phyloP scores from a whole-genome alignment of 441 rosid species.

The Adansonia grandidieri region DNA sequence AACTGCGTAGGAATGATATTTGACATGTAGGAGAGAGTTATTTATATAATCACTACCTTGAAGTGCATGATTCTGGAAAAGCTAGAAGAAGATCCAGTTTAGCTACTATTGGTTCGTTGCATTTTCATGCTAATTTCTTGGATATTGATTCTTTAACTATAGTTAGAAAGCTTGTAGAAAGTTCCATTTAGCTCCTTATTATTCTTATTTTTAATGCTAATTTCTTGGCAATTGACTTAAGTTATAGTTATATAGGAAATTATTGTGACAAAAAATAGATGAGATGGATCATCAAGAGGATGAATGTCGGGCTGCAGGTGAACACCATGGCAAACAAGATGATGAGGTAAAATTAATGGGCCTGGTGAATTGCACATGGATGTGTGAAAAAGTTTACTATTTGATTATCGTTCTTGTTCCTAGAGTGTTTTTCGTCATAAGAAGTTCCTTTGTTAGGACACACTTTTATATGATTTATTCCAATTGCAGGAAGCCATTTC shows the following conservation, averaged over 20 bases:
- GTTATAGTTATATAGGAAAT: background rate
- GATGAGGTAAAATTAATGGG: conserved; percentile 61
- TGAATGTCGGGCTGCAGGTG: conserved; percentile 53
- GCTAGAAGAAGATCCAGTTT: background rate
- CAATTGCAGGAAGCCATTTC: conserved; percentile 78
- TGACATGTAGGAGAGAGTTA: background rate
- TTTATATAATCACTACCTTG: background rate
- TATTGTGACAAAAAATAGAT: conserved; percentile 17
- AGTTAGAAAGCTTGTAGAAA: conserved; percentile 3
- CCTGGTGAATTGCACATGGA: conserved; percentile 5
- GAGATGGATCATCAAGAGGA: conserved; percentile 77
- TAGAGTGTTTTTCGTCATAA: background rate
- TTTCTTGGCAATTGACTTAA: background rate
- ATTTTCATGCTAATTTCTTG: too few species aligned
- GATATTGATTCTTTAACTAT: background rate
- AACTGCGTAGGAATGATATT: background rate
- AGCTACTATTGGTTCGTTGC: background rate
- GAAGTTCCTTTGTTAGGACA: background rate
- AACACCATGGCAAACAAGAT: conserved; percentile 63
- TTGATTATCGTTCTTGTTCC: conserved; percentile 1
- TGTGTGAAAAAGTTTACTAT: background rate
- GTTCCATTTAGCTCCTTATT: background rate
- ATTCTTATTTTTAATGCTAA: background rate
- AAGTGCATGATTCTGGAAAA: background rate
- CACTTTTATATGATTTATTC: background rate